A percentile compares a stretch with the other conserved stretches of the same genome.
Conservation (phyloP, 2,329 filamentous ascomycete genomes). For the Tolypocladium pustulatum region DNA sequence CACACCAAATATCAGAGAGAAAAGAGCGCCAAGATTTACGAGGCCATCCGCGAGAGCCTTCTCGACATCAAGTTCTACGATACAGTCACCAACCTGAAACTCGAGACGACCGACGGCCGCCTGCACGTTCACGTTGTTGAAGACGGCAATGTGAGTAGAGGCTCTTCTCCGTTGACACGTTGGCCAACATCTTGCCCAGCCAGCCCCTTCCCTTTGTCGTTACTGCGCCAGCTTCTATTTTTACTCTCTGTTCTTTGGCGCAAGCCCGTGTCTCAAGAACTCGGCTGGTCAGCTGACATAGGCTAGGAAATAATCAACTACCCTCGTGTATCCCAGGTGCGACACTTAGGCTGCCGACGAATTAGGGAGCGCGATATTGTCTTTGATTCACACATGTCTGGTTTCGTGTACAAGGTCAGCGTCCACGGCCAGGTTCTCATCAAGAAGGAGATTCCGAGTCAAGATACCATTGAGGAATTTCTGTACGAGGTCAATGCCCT, state of each 20-base stretch:
- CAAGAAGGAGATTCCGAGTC: slow-evolving; percentile 96
- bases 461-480: slow-evolving; percentile 92
- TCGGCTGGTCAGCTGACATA: slow-evolving; percentile 5
- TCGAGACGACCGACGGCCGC: slow-evolving; percentile 78
- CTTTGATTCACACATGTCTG: slow-evolving; percentile 89
- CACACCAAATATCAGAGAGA: slow-evolving; percentile 75
- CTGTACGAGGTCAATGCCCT: slow-evolving; percentile 95
- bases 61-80: slow-evolving; percentile 93
- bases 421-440: slow-evolving; percentile 63
- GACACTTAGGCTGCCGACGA: slow-evolving; percentile 56
- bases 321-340: slow-evolving; percentile 61
- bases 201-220: not conserved
- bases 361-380: slow-evolving; percentile 65
- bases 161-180: not conserved
- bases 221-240: not conserved
- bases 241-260: not conserved
- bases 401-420: slow-evolving; percentile 90
- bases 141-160: slow-evolving; percentile 62
- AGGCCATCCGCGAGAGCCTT: slow-evolving; percentile 84
- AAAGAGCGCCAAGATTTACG: slow-evolving; percentile 87
- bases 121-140: slow-evolving; percentile 97
- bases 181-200: not conserved
- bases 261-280: not conserved
- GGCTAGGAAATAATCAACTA: slow-evolving; percentile 75
- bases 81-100: slow-evolving; percentile 89